Percentiles rank a stretch among this genome's conserved stretches.
phyloP scores from a whole-genome alignment of 2,329 filamentous ascomycete genomes.

The Calonectria pteridis region DNA sequence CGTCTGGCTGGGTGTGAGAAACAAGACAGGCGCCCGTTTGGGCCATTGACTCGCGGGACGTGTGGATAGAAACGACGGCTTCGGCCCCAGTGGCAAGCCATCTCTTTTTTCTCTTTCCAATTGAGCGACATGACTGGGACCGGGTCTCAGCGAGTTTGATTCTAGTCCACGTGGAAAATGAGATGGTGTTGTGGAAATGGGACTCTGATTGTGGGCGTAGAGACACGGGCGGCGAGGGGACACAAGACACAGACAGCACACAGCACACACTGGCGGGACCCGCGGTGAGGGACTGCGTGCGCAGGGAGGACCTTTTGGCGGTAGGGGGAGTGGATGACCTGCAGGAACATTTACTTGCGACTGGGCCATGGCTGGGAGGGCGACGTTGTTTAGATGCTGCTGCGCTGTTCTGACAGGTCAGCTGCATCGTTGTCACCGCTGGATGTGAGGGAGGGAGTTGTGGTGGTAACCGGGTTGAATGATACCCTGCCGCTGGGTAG shows the following conservation, averaged over 20 bases:
- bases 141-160: conserved; percentile 33
- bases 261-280: conserved; percentile 29
- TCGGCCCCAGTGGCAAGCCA: conserved; percentile 20
- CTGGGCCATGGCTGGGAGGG: conserved; percentile 15
- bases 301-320: not conserved
- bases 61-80: conserved; percentile 12
- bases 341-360: conserved; percentile 2
- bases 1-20: not conserved
- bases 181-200: conserved; percentile 27
- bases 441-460: conserved; percentile 12
- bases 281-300: conserved; percentile 10
- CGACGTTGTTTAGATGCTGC: not conserved
- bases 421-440: conserved; percentile 16
- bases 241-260: conserved; percentile 18
- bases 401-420: conserved; percentile 4
- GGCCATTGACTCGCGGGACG: conserved; percentile 18
- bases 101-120: not conserved
- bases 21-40: not conserved
- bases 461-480: conserved; percentile 15
- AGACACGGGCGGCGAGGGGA: conserved; percentile 11
- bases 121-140: conserved; percentile 29
- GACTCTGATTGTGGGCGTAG: conserved; percentile 3
- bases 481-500: conserved; percentile 10
- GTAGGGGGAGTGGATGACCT: conserved; percentile 18
- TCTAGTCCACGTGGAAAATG: conserved; percentile 40